Conservation (phyloP, 768 basidiomycete genomes). For the Phaffia australis region DNA sequence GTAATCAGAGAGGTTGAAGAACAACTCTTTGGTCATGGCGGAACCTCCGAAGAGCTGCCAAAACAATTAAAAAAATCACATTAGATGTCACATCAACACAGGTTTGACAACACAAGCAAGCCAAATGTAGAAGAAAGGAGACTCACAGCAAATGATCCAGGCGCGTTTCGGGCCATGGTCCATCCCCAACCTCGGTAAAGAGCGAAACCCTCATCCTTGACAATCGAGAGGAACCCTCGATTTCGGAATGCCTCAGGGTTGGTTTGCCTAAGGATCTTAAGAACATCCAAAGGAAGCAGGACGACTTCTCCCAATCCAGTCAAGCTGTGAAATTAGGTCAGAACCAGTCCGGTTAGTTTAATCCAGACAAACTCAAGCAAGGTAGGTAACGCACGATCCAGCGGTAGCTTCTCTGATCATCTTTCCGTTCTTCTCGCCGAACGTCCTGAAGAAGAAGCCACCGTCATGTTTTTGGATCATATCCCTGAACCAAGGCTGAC, state of each 20-base stretch:
- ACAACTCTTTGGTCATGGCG: slow-evolving; percentile 84
- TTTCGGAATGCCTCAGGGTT: slow-evolving; percentile 98
- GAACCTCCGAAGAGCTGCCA: slow-evolving; percentile 92
- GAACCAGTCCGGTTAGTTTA: neutral
- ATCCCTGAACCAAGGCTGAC: slow-evolving; percentile 96
- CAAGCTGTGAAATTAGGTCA: slow-evolving; percentile 38
- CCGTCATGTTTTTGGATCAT: slow-evolving; percentile 72
- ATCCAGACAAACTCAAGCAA: neutral
- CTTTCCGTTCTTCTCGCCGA: slow-evolving; percentile 91
- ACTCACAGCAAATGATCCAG: slow-evolving; percentile 84
- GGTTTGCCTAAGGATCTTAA: slow-evolving; percentile 94
- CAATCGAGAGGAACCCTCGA: slow-evolving; percentile 76
- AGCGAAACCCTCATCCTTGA: slow-evolving; percentile 73
- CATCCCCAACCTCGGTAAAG: slow-evolving; percentile 98
- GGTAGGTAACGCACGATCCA: slow-evolving; percentile 55
- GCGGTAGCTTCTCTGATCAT: slow-evolving; percentile 91
- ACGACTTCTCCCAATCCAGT: slow-evolving; percentile 93
- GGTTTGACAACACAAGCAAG: neutral
- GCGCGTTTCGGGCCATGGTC: slow-evolving; percentile 96
- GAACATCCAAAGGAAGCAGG: slow-evolving; percentile 86
- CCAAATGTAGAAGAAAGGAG: neutral
- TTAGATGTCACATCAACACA: neutral
- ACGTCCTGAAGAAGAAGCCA: slow-evolving; percentile 63
- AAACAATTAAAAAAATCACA: neutral
- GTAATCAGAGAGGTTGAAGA: slow-evolving; percentile 79